A percentile compares a stretch with the other conserved stretches of the same genome.
Evolutionary conservation across 805 yeast genomes (phyloP).

Genomic region (Wickerhamomyces mucosus): DNA sequence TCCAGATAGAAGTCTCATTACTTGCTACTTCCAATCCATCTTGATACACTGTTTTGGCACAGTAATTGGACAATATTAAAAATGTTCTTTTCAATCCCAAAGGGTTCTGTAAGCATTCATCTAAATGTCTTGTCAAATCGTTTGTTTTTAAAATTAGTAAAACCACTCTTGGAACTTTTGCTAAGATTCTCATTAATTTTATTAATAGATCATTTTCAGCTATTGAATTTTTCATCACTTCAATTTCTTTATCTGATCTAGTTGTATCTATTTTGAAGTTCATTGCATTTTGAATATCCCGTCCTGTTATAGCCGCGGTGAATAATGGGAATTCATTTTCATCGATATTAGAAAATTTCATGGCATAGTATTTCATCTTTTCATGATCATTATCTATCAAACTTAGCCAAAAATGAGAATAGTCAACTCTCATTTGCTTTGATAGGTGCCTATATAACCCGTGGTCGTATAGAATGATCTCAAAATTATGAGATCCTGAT

Average conservation of each 20-base stretch:
- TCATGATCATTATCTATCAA: slow-evolving; percentile 60
- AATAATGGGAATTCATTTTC: slow-evolving; percentile 77
- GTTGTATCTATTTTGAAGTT: slow-evolving; percentile 47
- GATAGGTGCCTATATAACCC: slow-evolving; percentile 87
- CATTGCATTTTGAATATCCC: slow-evolving; percentile 73
- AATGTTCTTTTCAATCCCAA: slow-evolving; percentile 84
- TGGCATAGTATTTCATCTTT: slow-evolving; percentile 65
- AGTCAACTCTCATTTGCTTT: slow-evolving; percentile 63
- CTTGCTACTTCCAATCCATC: slow-evolving; percentile 48
- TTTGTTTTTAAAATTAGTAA: slow-evolving; percentile 84
- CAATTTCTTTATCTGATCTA: slow-evolving; percentile 55
- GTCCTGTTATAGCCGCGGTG: slow-evolving; percentile 91
- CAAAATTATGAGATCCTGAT: slow-evolving; percentile 46
- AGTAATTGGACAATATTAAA: slow-evolving; percentile 80
- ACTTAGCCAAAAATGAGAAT: slow-evolving; percentile 90
- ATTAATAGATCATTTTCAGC: slow-evolving; percentile 55
- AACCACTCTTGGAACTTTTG: slow-evolving; percentile 78
- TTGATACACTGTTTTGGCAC: slow-evolving; percentile 70
- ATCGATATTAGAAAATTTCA: slow-evolving; percentile 64
- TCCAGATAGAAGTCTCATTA: slow-evolving; percentile 6
- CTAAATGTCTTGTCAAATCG: slow-evolving; percentile 83
- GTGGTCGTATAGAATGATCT: slow-evolving; percentile 87
- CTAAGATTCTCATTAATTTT: slow-evolving; percentile 69
- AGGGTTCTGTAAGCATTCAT: slow-evolving; percentile 74
- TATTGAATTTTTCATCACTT: slow-evolving; percentile 54